Percentiles rank a stretch among this genome's conserved stretches.
Evolutionary conservation across 106 monocot species (phyloP).

Genomic region (Hemerocallis citrina): DNA sequence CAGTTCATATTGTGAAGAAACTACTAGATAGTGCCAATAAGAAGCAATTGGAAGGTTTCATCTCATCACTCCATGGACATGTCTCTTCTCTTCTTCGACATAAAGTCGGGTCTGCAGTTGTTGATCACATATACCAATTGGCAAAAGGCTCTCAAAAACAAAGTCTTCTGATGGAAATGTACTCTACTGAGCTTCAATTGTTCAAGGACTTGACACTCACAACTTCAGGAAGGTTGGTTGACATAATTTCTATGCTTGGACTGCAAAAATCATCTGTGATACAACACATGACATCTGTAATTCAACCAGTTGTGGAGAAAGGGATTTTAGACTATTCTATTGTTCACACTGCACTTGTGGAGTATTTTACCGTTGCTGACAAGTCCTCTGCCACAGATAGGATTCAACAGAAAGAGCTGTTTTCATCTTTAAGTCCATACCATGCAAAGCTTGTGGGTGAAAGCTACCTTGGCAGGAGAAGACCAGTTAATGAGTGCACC

Average conservation of each 20-base stretch:
- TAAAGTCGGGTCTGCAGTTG: slow-evolving; percentile 80
- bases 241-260: neutral
- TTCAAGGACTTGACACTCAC: slow-evolving; percentile 66
- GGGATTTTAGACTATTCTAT: too few species aligned
- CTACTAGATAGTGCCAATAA: slow-evolving; percentile 66
- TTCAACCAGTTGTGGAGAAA: too few species aligned
- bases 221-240: slow-evolving; percentile 53
- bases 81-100: slow-evolving; percentile 85
- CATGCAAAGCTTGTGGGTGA: slow-evolving; percentile 84
- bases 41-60: slow-evolving; percentile 72
- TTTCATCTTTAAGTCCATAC: slow-evolving; percentile 66
- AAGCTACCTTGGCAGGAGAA: slow-evolving; percentile 76
- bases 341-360: too few species aligned
- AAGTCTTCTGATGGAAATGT: slow-evolving; percentile 70
- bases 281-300: too few species aligned
- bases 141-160: slow-evolving; percentile 75
- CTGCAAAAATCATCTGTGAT: too few species aligned
- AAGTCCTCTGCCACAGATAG: too few species aligned
- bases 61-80: slow-evolving; percentile 89
- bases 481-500: slow-evolving; percentile 86
- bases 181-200: slow-evolving; percentile 84
- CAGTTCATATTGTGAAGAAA: slow-evolving; percentile 94
- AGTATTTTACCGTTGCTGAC: too few species aligned
- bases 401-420: slow-evolving; percentile 63
- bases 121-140: slow-evolving; percentile 79